Evolutionary conservation across 2,329 filamentous ascomycete species (phyloP).

Genomic region (Ambrosiella cleistominuta): DNA sequence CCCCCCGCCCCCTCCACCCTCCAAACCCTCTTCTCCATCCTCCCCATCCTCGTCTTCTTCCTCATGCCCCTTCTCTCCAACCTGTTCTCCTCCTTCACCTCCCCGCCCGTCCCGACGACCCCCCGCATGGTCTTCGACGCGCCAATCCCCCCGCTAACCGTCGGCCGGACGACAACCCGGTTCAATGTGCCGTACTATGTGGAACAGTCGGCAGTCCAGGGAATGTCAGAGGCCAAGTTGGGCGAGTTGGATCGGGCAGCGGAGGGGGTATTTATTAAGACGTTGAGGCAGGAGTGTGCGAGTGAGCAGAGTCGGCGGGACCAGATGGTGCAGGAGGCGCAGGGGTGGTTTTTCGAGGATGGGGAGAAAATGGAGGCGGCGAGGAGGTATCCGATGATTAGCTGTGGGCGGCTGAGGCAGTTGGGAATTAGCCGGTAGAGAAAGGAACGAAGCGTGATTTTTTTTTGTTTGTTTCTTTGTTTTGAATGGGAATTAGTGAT

Average conservation of each 20-base stretch:
- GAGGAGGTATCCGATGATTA: conserved; percentile 31
- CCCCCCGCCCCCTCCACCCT: conserved; percentile 27
- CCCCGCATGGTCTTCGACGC: conserved; percentile 64
- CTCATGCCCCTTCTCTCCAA: conserved; percentile 69
- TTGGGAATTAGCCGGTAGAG: conserved; percentile 20
- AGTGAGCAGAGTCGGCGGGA: conserved; percentile 48
- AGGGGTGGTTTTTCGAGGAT: conserved; percentile 77
- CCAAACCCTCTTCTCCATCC: conserved; percentile 51
- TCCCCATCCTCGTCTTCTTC: conserved; percentile 81
- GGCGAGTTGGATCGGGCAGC: conserved; percentile 58
- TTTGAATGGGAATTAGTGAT: neutral
- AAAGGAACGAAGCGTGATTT: neutral
- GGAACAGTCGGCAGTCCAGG: conserved; percentile 57
- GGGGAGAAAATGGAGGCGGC: conserved; percentile 62
- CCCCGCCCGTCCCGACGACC: conserved; percentile 25
- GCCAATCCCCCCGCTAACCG: conserved; percentile 52
- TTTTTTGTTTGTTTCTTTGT: neutral
- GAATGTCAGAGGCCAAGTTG: conserved; percentile 53
- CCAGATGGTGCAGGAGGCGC: conserved; percentile 56
- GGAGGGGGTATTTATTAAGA: conserved; percentile 53
- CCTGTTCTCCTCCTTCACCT: conserved; percentile 40
- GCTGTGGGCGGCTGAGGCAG: conserved; percentile 33
- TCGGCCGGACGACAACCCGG: conserved; percentile 51
- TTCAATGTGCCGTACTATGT: conserved; percentile 71
- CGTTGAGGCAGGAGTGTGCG: conserved; percentile 55